Conservation (phyloP, 306 rosid genomes). For the Fragaria iinumae region DNA sequence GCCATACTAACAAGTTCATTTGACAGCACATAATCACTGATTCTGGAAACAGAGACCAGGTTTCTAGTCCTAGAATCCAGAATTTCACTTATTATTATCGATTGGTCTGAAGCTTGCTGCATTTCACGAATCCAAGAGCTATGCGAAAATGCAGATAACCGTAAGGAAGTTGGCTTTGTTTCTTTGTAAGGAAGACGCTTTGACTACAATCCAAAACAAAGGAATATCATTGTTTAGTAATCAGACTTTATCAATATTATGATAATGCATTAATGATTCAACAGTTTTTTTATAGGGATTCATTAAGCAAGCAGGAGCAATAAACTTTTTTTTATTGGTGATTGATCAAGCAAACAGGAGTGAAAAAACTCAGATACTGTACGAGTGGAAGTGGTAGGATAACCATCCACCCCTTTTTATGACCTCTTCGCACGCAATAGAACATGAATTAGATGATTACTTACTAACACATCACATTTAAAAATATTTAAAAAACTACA, state of each 20-base stretch:
- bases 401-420: background rate
- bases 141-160: conserved; percentile 83
- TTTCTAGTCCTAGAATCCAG: conserved; percentile 98
- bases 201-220: conserved; percentile 50
- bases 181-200: conserved; percentile 85
- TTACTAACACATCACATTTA: background rate
- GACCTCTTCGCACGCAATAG: background rate
- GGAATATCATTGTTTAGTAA: conserved; percentile 18
- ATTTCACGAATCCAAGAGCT: conserved; percentile 94
- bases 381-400: background rate
- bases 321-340: background rate
- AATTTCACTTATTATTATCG: conserved; percentile 94
- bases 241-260: background rate
- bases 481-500: background rate
- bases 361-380: background rate
- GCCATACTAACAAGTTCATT: conserved; percentile 98
- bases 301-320: background rate
- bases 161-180: conserved; percentile 53
- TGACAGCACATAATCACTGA: conserved; percentile 92
- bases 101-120: conserved; percentile 94
- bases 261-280: background rate
- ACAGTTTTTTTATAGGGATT: background rate
- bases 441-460: background rate
- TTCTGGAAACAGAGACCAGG: conserved; percentile 94
- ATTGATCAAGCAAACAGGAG: background rate